Percentiles rank a stretch among this genome's conserved stretches.
phyloP scores from a whole-genome alignment of 768 basidiomycete genomes.

The Scleroderma bovista region DNA sequence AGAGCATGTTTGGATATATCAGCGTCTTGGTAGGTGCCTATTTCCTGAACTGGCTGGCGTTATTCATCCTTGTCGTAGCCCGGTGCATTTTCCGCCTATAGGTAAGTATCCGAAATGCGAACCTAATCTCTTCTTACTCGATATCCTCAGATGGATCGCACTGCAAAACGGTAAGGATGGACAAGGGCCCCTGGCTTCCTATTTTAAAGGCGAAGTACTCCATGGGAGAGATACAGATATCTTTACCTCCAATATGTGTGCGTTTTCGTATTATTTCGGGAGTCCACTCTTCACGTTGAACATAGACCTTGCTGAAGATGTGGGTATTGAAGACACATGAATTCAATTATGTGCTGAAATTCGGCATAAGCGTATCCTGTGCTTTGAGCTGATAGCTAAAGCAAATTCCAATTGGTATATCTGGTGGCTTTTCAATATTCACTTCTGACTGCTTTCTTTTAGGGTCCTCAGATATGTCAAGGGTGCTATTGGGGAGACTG shows the following conservation, averaged over 20 bases:
- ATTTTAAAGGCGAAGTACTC: slow-evolving; percentile 92
- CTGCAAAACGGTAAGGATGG: slow-evolving; percentile 80
- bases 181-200: slow-evolving; percentile 85
- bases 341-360: background rate
- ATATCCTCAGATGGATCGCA: slow-evolving; percentile 59
- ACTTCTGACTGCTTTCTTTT: slow-evolving; percentile 12
- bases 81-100: slow-evolving; percentile 92
- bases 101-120: slow-evolving; percentile 27
- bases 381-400: slow-evolving; percentile 76
- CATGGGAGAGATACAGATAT: slow-evolving; percentile 85
- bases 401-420: slow-evolving; percentile 68
- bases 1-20: slow-evolving; percentile 92
- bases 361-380: slow-evolving; percentile 65
- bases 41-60: background rate
- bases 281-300: slow-evolving; percentile 8
- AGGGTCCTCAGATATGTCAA: slow-evolving; percentile 98
- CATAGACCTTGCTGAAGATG: slow-evolving; percentile 85
- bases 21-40: slow-evolving; percentile 65
- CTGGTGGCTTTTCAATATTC: slow-evolving; percentile 3
- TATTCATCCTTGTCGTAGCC: slow-evolving; percentile 42
- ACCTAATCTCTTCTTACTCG: slow-evolving; percentile 2
- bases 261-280: slow-evolving; percentile 19
- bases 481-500: slow-evolving; percentile 87
- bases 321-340: slow-evolving; percentile 27
- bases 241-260: slow-evolving; percentile 96